Conservation (phyloP, 768 basidiomycete species). For the Leucosporidium creatinivorum region DNA sequence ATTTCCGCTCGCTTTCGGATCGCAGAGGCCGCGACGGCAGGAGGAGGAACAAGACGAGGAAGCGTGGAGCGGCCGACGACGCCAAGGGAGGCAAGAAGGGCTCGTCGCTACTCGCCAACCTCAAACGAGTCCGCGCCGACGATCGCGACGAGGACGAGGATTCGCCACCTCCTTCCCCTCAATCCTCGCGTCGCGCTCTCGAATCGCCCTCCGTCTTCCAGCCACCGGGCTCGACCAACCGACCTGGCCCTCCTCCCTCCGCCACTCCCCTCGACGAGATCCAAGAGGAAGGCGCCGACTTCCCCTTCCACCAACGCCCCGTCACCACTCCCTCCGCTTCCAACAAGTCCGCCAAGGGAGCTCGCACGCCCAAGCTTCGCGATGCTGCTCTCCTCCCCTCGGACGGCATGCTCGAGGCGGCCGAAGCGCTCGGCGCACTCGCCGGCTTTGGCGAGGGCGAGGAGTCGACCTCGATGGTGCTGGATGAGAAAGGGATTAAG, state of each 20-base stretch:
- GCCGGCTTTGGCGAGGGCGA: not conserved
- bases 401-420: conserved; percentile 34
- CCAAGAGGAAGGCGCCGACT: not conserved
- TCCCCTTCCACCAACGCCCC: not conserved
- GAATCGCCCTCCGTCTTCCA: conserved; percentile 6
- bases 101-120: conserved; percentile 71
- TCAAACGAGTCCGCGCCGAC: conserved; percentile 40
- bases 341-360: not conserved
- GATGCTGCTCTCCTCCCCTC: conserved; percentile 10
- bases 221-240: not conserved
- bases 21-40: conserved; percentile 62
- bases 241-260: not conserved
- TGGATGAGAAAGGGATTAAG: not conserved
- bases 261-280: conserved; percentile 9
- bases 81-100: conserved; percentile 62
- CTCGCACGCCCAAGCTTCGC: not conserved
- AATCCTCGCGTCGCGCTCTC: not conserved
- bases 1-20: conserved; percentile 69
- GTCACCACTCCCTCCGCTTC: not conserved
- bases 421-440: conserved; percentile 35
- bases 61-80: conserved; percentile 38
- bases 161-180: conserved; percentile 8
- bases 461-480: not conserved
- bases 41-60: conserved; percentile 49
- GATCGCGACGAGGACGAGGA: conserved; percentile 32